These are phyloP conservation scores for Ramularia endophylla DNA, from an alignment of 2,329 filamentous ascomycete species.

Conservation along the genomic window DNA sequence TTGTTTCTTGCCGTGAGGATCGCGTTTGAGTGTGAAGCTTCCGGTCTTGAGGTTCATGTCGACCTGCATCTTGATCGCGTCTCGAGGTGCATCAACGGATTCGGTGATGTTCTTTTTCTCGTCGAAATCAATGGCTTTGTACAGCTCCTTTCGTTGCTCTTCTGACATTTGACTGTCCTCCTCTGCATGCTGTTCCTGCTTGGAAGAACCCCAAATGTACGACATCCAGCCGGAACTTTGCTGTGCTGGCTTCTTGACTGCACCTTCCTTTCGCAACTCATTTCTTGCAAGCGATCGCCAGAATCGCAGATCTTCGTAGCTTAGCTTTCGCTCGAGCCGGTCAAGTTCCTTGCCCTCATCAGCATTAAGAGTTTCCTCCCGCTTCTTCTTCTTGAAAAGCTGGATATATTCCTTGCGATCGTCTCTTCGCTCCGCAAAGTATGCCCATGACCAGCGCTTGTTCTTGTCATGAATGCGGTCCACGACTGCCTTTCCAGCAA, in stretches of 20 bases:
- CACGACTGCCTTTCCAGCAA: slow-evolving; percentile 82
- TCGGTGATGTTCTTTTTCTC: slow-evolving; percentile 88
- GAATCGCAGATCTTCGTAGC: slow-evolving; percentile 93
- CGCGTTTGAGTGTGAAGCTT: slow-evolving; percentile 88
- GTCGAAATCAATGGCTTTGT: slow-evolving; percentile 96
- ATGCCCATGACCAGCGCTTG: slow-evolving; percentile 90
- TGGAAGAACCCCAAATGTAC: slow-evolving; percentile 77
- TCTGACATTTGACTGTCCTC: slow-evolving; percentile 88
- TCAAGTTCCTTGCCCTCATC: slow-evolving; percentile 68
- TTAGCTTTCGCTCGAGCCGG: slow-evolving; percentile 76
- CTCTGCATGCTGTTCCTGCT: slow-evolving; percentile 55
- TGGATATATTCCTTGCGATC: slow-evolving; percentile 84
- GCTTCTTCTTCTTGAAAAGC: slow-evolving; percentile 87
- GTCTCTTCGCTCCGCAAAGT: slow-evolving; percentile 86
- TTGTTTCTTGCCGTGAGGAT: slow-evolving; percentile 67
- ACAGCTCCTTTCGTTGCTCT: slow-evolving; percentile 91
- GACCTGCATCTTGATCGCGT: slow-evolving; percentile 87
- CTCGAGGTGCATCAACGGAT: slow-evolving; percentile 80
- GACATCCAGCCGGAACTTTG: slow-evolving; percentile 77
- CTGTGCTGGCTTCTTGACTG: slow-evolving; percentile 67
- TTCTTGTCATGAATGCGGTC: slow-evolving; percentile 95
- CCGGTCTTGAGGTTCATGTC: slow-evolving; percentile 92
- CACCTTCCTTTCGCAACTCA: slow-evolving; percentile 88
- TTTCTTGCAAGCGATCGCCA: slow-evolving; percentile 94
- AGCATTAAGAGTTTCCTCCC: slow-evolving; percentile 59